These are phyloP conservation scores for Plasmodium relictum DNA, from an alignment of 169 alveolate species.

Conservation along the genomic window DNA sequence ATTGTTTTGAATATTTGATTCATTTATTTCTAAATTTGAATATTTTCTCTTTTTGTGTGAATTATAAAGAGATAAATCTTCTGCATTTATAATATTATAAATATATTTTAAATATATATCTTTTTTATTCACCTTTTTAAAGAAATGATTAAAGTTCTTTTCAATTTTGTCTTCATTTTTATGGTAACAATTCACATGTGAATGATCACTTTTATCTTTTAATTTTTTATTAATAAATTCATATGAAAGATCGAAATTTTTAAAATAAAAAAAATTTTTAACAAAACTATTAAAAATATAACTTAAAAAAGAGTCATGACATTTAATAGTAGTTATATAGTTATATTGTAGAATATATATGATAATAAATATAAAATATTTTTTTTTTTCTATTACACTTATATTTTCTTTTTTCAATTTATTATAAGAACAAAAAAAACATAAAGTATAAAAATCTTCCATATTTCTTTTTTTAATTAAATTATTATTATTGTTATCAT, in stretches of 20 bases:
- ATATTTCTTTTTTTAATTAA: neutral
- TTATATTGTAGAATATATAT: conserved; percentile 2
- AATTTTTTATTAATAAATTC: neutral
- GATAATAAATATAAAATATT: conserved; percentile 1
- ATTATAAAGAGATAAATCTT: neutral
- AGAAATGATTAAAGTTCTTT: neutral
- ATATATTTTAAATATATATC: neutral
- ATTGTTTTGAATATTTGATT: too few species aligned
- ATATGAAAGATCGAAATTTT: neutral
- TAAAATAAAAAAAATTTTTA: neutral
- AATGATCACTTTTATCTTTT: neutral
- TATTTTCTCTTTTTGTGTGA: neutral
- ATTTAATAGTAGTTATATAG: conserved; percentile 1
- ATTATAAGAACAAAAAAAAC: conserved; percentile 27
- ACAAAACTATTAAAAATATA: conserved; percentile 10
- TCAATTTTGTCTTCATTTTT: conserved; percentile 8
- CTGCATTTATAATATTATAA: neutral
- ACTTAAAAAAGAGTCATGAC: conserved; percentile 1
- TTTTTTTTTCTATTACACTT: conserved; percentile 10
- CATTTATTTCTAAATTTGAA: neutral
- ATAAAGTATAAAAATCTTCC: neutral
- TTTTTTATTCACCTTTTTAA: conserved; percentile 10
- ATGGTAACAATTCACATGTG: neutral
- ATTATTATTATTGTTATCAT: neutral
- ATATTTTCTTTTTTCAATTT: conserved; percentile 7